A percentile compares a stretch with the other conserved stretches of the same genome.
These are phyloP conservation scores for Gaertneriomyces sp. DNA, from an alignment of 192 early-diverging fungal genomes.

Conservation along the genomic window DNA sequence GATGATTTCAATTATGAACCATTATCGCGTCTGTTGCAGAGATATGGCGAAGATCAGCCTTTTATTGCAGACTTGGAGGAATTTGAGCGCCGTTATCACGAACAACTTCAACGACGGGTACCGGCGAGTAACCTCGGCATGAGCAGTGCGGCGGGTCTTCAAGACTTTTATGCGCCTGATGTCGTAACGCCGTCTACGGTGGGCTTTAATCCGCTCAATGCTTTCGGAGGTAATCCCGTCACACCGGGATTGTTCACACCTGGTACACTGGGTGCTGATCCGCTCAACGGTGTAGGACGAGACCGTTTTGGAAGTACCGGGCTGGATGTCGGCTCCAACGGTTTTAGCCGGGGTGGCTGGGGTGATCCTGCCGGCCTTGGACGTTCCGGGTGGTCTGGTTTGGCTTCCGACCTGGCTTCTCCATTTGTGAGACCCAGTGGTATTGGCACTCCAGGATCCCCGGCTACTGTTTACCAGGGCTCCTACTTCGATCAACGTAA, in stretches of 20 bases:
- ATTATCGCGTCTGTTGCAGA: constrained; percentile 61
- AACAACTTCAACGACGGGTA: constrained; percentile 4
- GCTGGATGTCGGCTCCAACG: constrained; percentile 1
- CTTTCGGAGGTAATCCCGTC: constrained; percentile 14
- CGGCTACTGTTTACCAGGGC: constrained; percentile 7
- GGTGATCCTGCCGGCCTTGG: constrained; percentile 3
- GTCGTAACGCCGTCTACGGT: constrained; percentile 5
- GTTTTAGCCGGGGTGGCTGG: constrained; percentile 15
- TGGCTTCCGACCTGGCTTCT: constrained; percentile 21
- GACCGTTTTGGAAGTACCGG: constrained; percentile 18
- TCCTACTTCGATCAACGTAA: constrained; percentile 25
- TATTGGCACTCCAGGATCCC: constrained; percentile 15
- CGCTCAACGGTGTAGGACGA: constrained; percentile 9
- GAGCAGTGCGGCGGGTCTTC: background rate
- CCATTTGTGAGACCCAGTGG: constrained; percentile 11
- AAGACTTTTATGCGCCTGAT: constrained; percentile 11
- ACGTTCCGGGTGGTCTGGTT: constrained; percentile 12
- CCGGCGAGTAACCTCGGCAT: background rate
- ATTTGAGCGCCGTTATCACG: constrained; percentile 22
- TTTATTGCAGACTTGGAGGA: constrained; percentile 57
- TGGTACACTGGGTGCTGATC: background rate
- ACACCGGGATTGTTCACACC: constrained; percentile 7
- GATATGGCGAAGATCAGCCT: constrained; percentile 65
- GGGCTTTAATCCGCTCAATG: constrained; percentile 18
- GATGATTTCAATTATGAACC: constrained; percentile 78